These are phyloP conservation scores for Solanum aculeatissimum DNA, from an alignment of 305 asterid genomes.

Conservation along the genomic window DNA sequence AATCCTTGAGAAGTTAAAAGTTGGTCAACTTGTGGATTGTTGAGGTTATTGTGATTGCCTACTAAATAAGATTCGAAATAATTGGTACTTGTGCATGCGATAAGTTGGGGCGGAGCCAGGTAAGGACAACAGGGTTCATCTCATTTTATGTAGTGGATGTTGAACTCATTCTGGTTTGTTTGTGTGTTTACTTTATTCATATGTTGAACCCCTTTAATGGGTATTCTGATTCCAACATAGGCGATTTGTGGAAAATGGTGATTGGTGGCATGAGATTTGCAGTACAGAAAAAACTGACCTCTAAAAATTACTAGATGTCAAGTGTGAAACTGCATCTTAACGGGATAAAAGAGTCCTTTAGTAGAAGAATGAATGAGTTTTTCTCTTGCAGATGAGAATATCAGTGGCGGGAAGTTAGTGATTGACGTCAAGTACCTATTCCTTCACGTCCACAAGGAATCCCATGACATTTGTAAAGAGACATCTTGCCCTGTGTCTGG, in stretches of 20 bases:
- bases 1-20: not conserved
- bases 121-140: not conserved
- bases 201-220: not conserved
- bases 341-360: no score
- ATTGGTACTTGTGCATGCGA: not conserved
- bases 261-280: not conserved
- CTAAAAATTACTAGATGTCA: not conserved
- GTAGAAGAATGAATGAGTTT: not conserved
- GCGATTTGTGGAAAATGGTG: not conserved
- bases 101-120: not conserved
- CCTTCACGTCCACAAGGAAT: slow-evolving; percentile 1
- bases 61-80: not conserved
- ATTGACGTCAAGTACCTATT: slow-evolving; percentile 1
- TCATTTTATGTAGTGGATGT: not conserved
- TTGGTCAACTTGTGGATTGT: not conserved
- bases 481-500: slow-evolving; percentile 1
- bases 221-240: not conserved
- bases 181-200: not conserved
- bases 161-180: not conserved
- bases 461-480: slow-evolving; percentile 1
- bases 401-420: not conserved
- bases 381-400: not conserved
- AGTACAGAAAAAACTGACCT: not conserved
- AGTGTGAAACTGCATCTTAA: rapidly evolving
- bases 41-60: not conserved